Evolutionary conservation across 352 stramenopile genomes (phyloP), one percentile per base, ranked within the genome.

Genomic region (Phytophthora constricta): DNA sequence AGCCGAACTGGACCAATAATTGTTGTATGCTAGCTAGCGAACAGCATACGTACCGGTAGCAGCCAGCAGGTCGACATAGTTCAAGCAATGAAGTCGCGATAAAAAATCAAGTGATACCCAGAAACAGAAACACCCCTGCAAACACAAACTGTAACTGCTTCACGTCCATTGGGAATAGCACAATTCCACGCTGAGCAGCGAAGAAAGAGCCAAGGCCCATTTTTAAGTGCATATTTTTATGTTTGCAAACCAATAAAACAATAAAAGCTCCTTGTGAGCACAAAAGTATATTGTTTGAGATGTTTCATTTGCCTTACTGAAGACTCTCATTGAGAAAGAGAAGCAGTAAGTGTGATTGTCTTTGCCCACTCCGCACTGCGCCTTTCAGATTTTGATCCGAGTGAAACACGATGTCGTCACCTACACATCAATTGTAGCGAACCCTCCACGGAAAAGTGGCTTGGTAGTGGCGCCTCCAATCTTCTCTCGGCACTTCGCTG

Each of bases 401-500:
- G n/a, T n/a, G n/a, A n/a, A n/a, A n/a, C n/a, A n/a, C n/a, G n/a
- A n/a, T n/a, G n/a, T n/a, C n/a, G n/a, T n/a, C 31, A 37, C 13
- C 31, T 37, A 37, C 31, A 37, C 31, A 11, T 37, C 31, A 11
- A 37, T 37, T 13, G 31, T 37, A 37, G 7, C 31, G 13, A 37
- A 37, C 7, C 13, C 31, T 37, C 31, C 31, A 37, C 31, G 31
- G 31, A 37, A 11, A 37, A 37, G 7, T 7, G 31, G 31, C 31
- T 37, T 37, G 7, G 31, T 37, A 11, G 31, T 37, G 31, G 31
- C 31, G 31, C 31, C 31, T 13, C 31, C 31, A 13, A 13, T 11
- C 13, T 11, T 11, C 31, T 62, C 58, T 17, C 54, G 69, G 54
- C 75, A 83, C 27, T 65, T 43, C 0, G 58, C 54, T 19, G 69